phyloP scores from a whole-genome alignment of 2,329 filamentous ascomycete species.

The Aspergillus brasiliensis region DNA sequence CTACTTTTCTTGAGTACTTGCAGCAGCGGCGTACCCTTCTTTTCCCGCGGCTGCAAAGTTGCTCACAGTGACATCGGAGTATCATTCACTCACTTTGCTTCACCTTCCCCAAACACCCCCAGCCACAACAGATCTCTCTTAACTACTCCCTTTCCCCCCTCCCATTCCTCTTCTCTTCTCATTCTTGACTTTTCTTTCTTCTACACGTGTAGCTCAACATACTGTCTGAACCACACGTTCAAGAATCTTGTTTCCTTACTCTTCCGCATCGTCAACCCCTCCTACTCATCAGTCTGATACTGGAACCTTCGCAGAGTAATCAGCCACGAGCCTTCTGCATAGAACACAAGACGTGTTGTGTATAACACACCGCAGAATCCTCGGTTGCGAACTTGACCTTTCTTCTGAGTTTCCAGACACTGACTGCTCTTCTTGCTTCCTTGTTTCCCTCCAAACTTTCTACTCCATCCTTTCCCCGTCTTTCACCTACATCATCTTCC shows the following conservation, averaged over 20 bases:
- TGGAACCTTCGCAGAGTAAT: background rate
- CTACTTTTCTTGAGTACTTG: background rate
- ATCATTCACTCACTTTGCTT: constrained; percentile 1
- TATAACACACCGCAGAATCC: background rate
- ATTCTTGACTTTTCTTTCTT: background rate
- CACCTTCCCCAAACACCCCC: background rate
- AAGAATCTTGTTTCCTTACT: background rate
- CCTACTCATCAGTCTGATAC: background rate
- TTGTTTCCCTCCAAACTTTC: background rate
- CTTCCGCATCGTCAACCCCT: background rate
- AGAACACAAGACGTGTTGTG: no score
- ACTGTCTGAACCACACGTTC: background rate
- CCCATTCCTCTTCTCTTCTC: background rate
- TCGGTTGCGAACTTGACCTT: background rate
- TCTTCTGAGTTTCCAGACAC: background rate
- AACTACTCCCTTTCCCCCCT: background rate
- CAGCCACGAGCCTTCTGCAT: background rate
- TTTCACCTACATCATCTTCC: background rate
- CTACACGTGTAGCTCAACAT: background rate
- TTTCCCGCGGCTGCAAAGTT: background rate
- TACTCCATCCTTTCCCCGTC: background rate
- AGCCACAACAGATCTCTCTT: background rate
- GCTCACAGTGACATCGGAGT: background rate
- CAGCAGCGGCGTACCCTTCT: background rate
- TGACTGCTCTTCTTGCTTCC: background rate